Evolutionary conservation across 1,284 basidiomycete genomes (phyloP), one percentile per base, ranked within the genome.

Genomic region (Megacollybia platyphylla): DNA sequence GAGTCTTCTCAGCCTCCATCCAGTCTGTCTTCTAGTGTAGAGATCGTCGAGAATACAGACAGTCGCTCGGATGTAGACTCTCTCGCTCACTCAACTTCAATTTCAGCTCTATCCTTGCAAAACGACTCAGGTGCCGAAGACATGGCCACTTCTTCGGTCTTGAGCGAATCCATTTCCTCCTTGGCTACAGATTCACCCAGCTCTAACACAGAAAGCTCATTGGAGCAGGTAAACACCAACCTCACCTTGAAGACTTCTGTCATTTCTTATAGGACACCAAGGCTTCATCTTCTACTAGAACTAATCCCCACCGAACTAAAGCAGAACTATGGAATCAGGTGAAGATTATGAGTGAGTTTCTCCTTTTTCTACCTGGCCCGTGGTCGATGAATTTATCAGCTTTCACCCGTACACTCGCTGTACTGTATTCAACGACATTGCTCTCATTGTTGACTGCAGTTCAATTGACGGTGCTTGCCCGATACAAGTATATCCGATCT

Each of bases 381-480:
- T 41, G 39, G 32, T 38, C 10, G 29, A 24, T 37, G 7, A 44
- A 18, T n/a, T 39, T 13, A 7, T 43, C 45, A 89, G 84, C 90
- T 1, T 77, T 94, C 53, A 88, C 88, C 3, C 72, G 90, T 41
- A 83, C 86, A n/a, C 60, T 94, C 36, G 91, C 89, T 6, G 76
- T 81, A 0, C 60, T 93, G 13, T 94, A 94, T 58, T 77, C 87
- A 3, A 74, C 80, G 32, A 81, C 84, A 17, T 73, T 94, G 24
- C 73, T 94, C 30, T 74, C 83, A 2, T 68, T 94, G 7, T 74
- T 91, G 49, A 91, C 88, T 1, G 73, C 81, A 40, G 70, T 89
- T 24, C 90, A 94, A 56, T 74, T 94, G 34, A 86, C 79, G 40
- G 60, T 92, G 5, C 75, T 94, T 43, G 88, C 87, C n/a, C 73